Percentiles rank a stretch among this genome's conserved stretches.
Evolutionary conservation across 2,329 filamentous ascomycete species (phyloP).

Genomic region (Aureobasidium sp.): DNA sequence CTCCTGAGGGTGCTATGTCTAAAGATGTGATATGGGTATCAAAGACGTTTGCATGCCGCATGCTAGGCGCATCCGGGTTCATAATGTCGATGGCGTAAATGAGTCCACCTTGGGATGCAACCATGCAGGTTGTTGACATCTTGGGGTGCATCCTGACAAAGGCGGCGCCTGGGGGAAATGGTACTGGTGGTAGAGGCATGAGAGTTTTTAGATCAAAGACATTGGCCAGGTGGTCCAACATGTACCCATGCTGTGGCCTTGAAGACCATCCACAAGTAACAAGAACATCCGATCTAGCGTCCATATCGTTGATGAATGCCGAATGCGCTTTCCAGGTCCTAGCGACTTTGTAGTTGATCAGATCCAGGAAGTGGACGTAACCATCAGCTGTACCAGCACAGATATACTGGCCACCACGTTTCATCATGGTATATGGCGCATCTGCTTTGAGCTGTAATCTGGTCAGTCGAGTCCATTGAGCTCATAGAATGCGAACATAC

Average conservation of each 20-base stretch:
- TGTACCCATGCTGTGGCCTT: constrained; percentile 67
- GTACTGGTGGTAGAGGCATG: constrained; percentile 78
- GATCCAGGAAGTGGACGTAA: constrained; percentile 76
- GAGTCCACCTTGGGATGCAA: constrained; percentile 84
- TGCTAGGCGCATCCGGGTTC: constrained; percentile 80
- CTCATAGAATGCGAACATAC: constrained; percentile 17
- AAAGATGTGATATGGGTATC: constrained; percentile 65
- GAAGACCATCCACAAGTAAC: constrained; percentile 92
- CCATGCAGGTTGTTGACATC: constrained; percentile 89
- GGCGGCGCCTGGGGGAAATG: constrained; percentile 83
- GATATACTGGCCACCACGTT: constrained; percentile 72
- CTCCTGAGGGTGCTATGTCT: constrained; percentile 80
- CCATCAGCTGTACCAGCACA: constrained; percentile 83
- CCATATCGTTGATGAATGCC: constrained; percentile 89
- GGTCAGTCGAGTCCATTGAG: neutral
- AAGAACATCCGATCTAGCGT: constrained; percentile 88
- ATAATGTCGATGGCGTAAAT: constrained; percentile 94
- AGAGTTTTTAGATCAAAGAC: constrained; percentile 93
- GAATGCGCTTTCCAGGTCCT: constrained; percentile 89
- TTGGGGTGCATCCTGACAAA: constrained; percentile 95
- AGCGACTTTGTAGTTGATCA: constrained; percentile 65
- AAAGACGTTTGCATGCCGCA: constrained; percentile 72
- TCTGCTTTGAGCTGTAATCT: constrained; percentile 55
- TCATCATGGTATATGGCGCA: constrained; percentile 84
- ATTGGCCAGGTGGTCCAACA: constrained; percentile 87